Evolutionary conservation across 257 asterid genomes (phyloP).

Genomic region (Solanum rostratum): DNA sequence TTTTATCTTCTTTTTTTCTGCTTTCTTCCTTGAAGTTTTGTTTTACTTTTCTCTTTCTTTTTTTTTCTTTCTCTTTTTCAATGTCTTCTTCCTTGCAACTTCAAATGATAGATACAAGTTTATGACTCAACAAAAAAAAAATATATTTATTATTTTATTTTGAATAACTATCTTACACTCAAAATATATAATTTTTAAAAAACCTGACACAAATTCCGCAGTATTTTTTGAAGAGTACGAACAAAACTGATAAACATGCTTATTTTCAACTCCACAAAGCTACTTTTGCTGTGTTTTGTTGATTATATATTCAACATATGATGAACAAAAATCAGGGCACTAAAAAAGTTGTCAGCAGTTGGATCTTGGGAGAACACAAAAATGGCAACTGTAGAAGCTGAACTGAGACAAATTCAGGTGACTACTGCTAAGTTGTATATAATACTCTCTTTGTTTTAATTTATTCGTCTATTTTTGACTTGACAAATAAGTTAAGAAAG

Average conservation of each 20-base stretch:
- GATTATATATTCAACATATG: not conserved
- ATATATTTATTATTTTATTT: too few species aligned
- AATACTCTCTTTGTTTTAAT: too few species aligned
- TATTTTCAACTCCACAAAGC: not conserved
- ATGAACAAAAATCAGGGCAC: constrained; percentile 28
- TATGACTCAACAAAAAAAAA: too few species aligned
- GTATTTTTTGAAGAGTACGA: not conserved
- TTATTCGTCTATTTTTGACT: too few species aligned
- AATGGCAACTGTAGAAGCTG: constrained; percentile 36
- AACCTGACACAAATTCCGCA: too few species aligned
- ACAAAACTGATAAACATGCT: not conserved
- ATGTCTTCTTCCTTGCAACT: too few species aligned
- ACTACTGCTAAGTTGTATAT: not conserved
- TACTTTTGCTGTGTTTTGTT: not conserved
- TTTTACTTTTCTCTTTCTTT: too few species aligned
- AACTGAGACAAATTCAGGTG: constrained; percentile 45
- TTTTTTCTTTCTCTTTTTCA: too few species aligned
- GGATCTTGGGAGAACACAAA: constrained; percentile 49
- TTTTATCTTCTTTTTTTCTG: too few species aligned
- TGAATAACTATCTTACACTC: not conserved
- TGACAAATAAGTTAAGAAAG: too few species aligned
- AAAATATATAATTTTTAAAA: not conserved
- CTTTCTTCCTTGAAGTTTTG: too few species aligned
- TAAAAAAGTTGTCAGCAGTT: constrained; percentile 28
- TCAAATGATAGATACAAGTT: too few species aligned